These are phyloP conservation scores for Pichia paraexigua DNA, from an alignment of 805 yeast genomes.

Conservation along the genomic window DNA sequence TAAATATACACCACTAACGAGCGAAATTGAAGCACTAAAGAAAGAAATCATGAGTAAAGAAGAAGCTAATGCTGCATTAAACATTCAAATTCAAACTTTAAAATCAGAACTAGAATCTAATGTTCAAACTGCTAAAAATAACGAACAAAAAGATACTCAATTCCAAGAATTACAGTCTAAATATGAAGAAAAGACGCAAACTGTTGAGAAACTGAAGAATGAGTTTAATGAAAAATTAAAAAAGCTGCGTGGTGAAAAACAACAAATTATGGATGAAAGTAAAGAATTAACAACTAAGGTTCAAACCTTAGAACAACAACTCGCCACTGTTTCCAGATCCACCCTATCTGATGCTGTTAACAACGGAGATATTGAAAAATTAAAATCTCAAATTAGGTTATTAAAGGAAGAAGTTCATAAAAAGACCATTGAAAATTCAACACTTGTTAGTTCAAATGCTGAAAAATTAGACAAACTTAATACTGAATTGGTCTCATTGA, in stretches of 20 bases:
- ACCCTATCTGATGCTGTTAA: neutral
- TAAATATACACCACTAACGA: slow-evolving; percentile 11
- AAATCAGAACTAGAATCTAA: slow-evolving; percentile 43
- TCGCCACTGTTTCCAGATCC: neutral
- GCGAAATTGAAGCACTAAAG: slow-evolving; percentile 13
- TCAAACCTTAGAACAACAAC: slow-evolving; percentile 12
- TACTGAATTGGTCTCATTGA: slow-evolving; percentile 1
- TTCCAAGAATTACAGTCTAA: slow-evolving; percentile 12
- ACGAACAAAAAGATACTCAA: slow-evolving; percentile 14
- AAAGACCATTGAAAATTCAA: slow-evolving; percentile 6
- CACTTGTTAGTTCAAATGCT: neutral
- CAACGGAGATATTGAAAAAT: slow-evolving; percentile 12
- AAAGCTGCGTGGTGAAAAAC: slow-evolving; percentile 20
- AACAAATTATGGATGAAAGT: slow-evolving; percentile 9
- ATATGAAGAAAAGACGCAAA: slow-evolving; percentile 15
- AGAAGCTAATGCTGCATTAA: slow-evolving; percentile 38
- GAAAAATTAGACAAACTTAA: slow-evolving; percentile 1
- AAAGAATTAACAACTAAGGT: slow-evolving; percentile 16
- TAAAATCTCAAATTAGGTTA: slow-evolving; percentile 15
- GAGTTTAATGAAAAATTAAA: slow-evolving; percentile 27
- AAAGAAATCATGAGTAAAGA: slow-evolving; percentile 37
- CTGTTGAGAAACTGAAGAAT: slow-evolving; percentile 24
- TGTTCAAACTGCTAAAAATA: slow-evolving; percentile 14
- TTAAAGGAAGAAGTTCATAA: slow-evolving; percentile 12
- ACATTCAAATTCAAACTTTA: slow-evolving; percentile 55